phyloP scores from a whole-genome alignment of 148 eudicot genomes.

The Chenopodium suecicum region DNA sequence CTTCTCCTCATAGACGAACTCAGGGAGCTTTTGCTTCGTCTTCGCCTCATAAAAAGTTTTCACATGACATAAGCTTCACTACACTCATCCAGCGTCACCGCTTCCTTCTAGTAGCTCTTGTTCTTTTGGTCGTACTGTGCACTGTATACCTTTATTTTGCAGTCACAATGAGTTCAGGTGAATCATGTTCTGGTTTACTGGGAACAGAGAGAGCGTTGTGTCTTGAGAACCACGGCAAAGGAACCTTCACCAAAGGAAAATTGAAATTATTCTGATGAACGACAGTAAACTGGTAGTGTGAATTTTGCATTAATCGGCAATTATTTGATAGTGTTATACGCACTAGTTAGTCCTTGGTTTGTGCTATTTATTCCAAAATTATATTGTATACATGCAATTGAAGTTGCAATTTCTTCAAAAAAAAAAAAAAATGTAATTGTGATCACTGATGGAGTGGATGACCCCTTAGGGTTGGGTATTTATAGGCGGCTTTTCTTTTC shows the following conservation, averaged over 20 bases:
- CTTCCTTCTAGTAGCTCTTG: constrained; percentile 79
- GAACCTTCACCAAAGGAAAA: constrained; percentile 52
- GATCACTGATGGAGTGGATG: neutral
- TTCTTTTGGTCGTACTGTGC: constrained; percentile 68
- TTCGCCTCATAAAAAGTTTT: constrained; percentile 33
- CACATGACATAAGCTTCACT: constrained; percentile 56
- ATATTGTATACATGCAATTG: constrained; percentile 20
- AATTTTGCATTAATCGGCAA: neutral
- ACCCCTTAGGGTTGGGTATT: neutral
- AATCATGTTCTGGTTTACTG: constrained; percentile 53
- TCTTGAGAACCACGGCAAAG: constrained; percentile 48
- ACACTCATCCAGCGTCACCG: constrained; percentile 72
- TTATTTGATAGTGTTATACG: constrained; percentile 7
- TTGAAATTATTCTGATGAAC: constrained; percentile 44
- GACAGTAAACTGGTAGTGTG: constrained; percentile 4
- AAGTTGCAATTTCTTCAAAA: neutral
- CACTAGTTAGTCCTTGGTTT: constrained; percentile 2
- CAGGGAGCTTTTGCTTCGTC: constrained; percentile 48
- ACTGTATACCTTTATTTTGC: constrained; percentile 88
- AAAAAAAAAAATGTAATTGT: neutral
- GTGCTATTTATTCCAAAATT: constrained; percentile 10
- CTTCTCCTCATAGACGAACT: constrained; percentile 81
- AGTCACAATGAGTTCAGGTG: constrained; percentile 56
- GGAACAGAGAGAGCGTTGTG: constrained; percentile 61
- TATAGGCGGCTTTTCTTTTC: neutral